Percentiles rank a stretch among this genome's conserved stretches.
Conservation (phyloP, 108 stramenopile genomes). For the Conticribra weissflogii region DNA sequence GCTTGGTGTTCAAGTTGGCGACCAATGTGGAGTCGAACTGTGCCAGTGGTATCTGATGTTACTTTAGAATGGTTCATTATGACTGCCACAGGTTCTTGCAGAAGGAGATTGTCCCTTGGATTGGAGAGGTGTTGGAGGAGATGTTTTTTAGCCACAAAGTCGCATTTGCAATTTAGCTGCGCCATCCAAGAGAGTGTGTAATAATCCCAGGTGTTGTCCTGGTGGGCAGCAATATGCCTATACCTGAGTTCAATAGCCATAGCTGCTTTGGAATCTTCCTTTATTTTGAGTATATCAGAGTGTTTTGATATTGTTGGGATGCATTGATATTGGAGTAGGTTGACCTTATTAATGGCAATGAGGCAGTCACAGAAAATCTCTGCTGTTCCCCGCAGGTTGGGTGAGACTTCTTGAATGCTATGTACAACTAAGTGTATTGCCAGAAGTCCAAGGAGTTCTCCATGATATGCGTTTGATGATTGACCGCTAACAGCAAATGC, state of each 20-base stretch:
- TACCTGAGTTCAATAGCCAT: background rate
- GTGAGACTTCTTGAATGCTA: too few species aligned
- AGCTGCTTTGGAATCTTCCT: background rate
- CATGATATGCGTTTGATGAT: constrained; percentile 12
- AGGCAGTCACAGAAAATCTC: too few species aligned
- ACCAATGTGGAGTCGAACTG: too few species aligned
- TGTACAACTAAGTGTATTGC: too few species aligned
- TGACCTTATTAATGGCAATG: too few species aligned
- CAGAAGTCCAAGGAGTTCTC: too few species aligned
- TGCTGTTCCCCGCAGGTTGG: too few species aligned
- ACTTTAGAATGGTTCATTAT: background rate
- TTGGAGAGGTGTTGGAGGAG: background rate
- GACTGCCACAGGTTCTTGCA: constrained; percentile 3
- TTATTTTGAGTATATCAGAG: too few species aligned
- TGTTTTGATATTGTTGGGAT: too few species aligned
- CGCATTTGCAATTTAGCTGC: background rate
- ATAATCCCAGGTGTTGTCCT: background rate
- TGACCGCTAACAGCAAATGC: constrained; percentile 9
- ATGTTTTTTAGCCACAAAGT: background rate
- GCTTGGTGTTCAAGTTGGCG: too few species aligned
- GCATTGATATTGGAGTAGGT: background rate
- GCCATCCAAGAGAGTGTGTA: background rate
- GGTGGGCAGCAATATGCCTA: constrained; percentile 2
- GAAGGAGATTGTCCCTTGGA: background rate
- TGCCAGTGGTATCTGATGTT: background rate